These are phyloP conservation scores for Rauvolfia tetraphylla DNA, from an alignment of 257 asterid genomes.

Conservation along the genomic window DNA sequence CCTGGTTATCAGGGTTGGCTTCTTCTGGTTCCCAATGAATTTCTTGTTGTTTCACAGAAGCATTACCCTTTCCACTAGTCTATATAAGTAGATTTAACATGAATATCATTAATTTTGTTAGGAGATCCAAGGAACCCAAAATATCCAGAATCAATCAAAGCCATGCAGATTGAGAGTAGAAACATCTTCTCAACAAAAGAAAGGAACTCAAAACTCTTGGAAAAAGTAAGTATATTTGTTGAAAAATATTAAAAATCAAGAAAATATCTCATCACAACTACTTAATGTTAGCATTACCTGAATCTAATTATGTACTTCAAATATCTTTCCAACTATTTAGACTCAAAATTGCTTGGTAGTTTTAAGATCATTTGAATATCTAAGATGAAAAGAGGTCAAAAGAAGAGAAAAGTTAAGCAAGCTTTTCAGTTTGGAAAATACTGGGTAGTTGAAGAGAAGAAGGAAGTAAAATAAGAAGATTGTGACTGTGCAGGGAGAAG, in stretches of 20 bases:
- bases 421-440: background rate
- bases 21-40: constrained; percentile 12
- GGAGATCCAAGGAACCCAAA: background rate
- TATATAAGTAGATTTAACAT: background rate
- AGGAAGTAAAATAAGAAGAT: background rate
- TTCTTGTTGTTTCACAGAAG: constrained; percentile 5
- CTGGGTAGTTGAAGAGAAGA: background rate
- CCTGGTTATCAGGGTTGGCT: constrained; percentile 3
- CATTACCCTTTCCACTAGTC: constrained; percentile 15
- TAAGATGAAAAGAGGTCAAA: background rate
- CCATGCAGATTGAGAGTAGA: background rate
- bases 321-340: background rate
- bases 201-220: background rate
- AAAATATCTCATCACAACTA: background rate
- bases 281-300: background rate
- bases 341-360: background rate
- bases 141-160: background rate
- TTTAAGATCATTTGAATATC: background rate
- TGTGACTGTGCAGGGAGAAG: background rate
- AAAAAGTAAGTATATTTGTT: background rate
- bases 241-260: background rate
- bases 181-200: too few species aligned
- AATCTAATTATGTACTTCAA: background rate
- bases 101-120: background rate
- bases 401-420: background rate